These are phyloP conservation scores for Lanmaoa pseudosensibilis DNA, from an alignment of 768 basidiomycete species.

Conservation along the genomic window DNA sequence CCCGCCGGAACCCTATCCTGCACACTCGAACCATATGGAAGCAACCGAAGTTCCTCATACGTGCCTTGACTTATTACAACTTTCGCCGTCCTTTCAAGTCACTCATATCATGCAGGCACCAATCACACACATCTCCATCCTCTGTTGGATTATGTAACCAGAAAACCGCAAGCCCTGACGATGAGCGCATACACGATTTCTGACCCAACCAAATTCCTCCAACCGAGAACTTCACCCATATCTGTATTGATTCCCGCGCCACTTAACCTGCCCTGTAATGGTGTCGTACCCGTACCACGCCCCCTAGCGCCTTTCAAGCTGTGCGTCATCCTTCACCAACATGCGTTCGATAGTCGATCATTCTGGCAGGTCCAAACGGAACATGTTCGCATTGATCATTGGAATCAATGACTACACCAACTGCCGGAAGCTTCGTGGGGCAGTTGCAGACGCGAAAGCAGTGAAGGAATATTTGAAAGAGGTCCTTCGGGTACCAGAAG, in stretches of 20 bases:
- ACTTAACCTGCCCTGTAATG: background rate
- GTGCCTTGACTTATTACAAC: background rate
- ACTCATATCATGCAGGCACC: background rate
- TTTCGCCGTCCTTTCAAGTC: background rate
- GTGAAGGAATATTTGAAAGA: conserved; percentile 36
- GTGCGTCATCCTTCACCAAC: background rate
- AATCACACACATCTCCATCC: background rate
- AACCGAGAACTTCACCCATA: background rate
- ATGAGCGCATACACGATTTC: background rate
- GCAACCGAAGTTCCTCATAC: background rate
- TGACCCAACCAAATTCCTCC: background rate
- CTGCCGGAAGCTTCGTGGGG: conserved; percentile 34
- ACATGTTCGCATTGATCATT: conserved; percentile 40
- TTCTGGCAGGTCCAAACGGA: background rate
- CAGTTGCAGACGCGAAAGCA: conserved; percentile 41
- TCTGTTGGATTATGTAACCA: background rate
- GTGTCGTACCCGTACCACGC: too few relatives aligned
- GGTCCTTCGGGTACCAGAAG: conserved; percentile 30
- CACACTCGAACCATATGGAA: background rate
- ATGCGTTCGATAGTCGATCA: background rate
- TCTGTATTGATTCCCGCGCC: background rate
- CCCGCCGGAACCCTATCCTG: too few relatives aligned
- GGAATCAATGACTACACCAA: conserved; percentile 42
- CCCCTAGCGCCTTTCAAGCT: background rate
- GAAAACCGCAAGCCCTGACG: background rate